These are phyloP conservation scores for Curvularia eragrostidis DNA, from an alignment of 2,329 filamentous ascomycete species.

Conservation along the genomic window DNA sequence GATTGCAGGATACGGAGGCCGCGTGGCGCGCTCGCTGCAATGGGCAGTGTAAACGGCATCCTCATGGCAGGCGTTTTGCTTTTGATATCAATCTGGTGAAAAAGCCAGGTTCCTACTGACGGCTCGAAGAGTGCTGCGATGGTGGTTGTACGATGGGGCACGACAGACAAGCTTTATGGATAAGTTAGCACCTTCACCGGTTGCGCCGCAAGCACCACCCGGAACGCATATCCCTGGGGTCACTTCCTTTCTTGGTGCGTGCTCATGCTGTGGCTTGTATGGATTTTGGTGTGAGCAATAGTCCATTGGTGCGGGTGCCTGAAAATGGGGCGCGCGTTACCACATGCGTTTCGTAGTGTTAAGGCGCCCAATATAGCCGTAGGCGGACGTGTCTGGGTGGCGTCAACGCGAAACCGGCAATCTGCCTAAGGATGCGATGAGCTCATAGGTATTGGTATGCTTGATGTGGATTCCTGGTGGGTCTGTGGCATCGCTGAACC, in stretches of 20 bases:
- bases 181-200: constrained; percentile 28
- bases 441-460: constrained; percentile 9
- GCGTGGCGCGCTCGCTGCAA: constrained; percentile 20
- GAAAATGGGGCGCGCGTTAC: constrained; percentile 18
- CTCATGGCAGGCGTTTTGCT: constrained; percentile 6
- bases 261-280: constrained; percentile 14
- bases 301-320: constrained; percentile 26
- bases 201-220: constrained; percentile 17
- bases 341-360: constrained; percentile 17
- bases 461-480: background rate
- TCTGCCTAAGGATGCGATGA: constrained; percentile 8
- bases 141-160: constrained; percentile 2
- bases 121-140: background rate
- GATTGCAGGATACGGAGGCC: constrained; percentile 30
- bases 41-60: constrained; percentile 14
- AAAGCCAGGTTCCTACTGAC: background rate
- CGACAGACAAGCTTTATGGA: constrained; percentile 19
- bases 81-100: background rate
- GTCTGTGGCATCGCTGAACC: background rate
- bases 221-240: constrained; percentile 9
- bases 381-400: constrained; percentile 8
- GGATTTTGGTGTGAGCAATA: constrained; percentile 7
- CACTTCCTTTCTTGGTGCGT: constrained; percentile 13
- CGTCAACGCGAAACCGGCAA: constrained; percentile 7
- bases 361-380: constrained; percentile 20